These are phyloP conservation scores for Wickerhamomyces sp. DNA, from an alignment of 1,139 yeast genomes.

Conservation along the genomic window DNA sequence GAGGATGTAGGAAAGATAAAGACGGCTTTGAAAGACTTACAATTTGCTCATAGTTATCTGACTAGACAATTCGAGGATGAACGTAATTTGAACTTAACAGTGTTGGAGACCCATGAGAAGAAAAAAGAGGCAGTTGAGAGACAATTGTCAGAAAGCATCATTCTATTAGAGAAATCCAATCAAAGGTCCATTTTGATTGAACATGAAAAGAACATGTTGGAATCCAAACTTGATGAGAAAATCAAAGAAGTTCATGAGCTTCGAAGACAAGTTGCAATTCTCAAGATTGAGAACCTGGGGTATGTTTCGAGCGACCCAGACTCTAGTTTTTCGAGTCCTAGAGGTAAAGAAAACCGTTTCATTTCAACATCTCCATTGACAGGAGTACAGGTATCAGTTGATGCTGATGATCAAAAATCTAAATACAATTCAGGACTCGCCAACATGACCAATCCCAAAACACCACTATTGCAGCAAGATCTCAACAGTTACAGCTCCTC, in stretches of 20 bases:
- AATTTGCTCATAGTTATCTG: constrained; percentile 59
- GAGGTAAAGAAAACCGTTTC: constrained; percentile 13
- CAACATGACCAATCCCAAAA: constrained; percentile 13
- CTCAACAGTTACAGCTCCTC: constrained; percentile 5
- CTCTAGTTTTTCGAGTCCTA: neutral
- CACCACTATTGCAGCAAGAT: constrained; percentile 18
- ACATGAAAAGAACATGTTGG: constrained; percentile 27
- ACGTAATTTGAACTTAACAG: constrained; percentile 42
- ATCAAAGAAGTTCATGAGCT: constrained; percentile 42
- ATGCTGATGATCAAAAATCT: neutral
- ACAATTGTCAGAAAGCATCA: constrained; percentile 32
- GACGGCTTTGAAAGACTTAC: constrained; percentile 55
- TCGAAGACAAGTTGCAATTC: constrained; percentile 42
- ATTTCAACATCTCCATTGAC: constrained; percentile 30
- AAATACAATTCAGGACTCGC: neutral
- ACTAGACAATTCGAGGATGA: constrained; percentile 58
- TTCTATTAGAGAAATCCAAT: constrained; percentile 28
- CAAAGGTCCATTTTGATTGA: constrained; percentile 28
- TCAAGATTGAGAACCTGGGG: constrained; percentile 43
- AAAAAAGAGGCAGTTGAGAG: constrained; percentile 42
- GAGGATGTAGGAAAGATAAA: constrained; percentile 38
- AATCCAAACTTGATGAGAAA: constrained; percentile 32
- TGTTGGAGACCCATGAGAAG: constrained; percentile 44
- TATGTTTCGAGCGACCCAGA: constrained; percentile 5
- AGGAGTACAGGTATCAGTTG: constrained; percentile 20